Evolutionary conservation across 306 rosid species (phyloP).

Genomic region (Lathyrus sativus): DNA sequence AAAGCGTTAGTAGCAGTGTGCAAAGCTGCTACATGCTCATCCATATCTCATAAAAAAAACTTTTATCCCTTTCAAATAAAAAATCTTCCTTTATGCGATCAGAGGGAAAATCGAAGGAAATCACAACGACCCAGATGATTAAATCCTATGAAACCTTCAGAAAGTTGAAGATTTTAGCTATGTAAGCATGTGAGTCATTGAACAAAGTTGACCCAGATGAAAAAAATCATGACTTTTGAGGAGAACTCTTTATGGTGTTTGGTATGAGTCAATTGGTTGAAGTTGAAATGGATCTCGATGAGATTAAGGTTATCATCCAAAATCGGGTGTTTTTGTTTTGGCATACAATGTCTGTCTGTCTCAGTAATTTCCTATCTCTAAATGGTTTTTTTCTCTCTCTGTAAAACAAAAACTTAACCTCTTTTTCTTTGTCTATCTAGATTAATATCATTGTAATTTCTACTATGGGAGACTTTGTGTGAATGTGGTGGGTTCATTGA

Average conservation of each 20-base stretch:
- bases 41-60: slow-evolving; percentile 71
- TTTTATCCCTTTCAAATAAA: slow-evolving; percentile 14
- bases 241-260: slow-evolving; percentile 28
- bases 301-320: slow-evolving; percentile 27
- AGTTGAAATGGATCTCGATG: slow-evolving; percentile 49
- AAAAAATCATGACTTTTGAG: slow-evolving; percentile 32
- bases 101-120: slow-evolving; percentile 34
- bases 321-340: neutral
- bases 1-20: slow-evolving; percentile 85
- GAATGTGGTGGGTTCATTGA: neutral
- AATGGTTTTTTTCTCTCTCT: slow-evolving; percentile 31
- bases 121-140: slow-evolving; percentile 40
- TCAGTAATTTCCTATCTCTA: neutral
- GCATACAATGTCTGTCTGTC: neutral
- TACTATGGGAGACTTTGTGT: slow-evolving; percentile 33
- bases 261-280: slow-evolving; percentile 31
- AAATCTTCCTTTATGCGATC: slow-evolving; percentile 6
- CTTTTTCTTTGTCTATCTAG: neutral
- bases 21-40: slow-evolving; percentile 74
- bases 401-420: slow-evolving; percentile 41
- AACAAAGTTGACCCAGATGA: slow-evolving; percentile 37
- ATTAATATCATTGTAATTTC: slow-evolving; percentile 30
- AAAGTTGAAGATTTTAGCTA: slow-evolving; percentile 26
- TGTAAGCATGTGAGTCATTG: slow-evolving; percentile 19
- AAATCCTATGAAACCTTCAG: slow-evolving; percentile 33